Conservation (phyloP, 768 basidiomycete species). For the Crassisporium funariophilum region DNA sequence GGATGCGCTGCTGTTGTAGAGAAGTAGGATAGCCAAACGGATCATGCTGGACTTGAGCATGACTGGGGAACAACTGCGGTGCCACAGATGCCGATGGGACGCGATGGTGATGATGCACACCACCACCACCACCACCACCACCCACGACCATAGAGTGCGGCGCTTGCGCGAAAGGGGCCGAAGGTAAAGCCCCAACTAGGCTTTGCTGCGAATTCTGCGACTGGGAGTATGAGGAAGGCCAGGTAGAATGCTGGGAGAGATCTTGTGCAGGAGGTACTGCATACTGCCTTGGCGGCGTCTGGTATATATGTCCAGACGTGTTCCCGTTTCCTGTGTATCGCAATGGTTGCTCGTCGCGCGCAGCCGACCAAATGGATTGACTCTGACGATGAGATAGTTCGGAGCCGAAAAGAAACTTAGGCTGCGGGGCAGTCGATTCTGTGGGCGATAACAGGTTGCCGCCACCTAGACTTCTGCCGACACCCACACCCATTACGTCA, state of each 20-base stretch:
- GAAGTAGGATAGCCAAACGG: conserved; percentile 27
- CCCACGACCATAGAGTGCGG: conserved; percentile 16
- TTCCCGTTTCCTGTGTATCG: conserved; percentile 31
- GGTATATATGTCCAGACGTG: conserved; percentile 30
- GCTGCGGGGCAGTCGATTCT: conserved; percentile 37
- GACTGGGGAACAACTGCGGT: conserved; percentile 24
- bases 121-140: background rate
- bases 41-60: conserved; percentile 25
- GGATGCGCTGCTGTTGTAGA: conserved; percentile 24
- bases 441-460: conserved; percentile 1
- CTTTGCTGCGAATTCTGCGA: conserved; percentile 35
- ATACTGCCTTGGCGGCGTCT: conserved; percentile 29
- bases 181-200: conserved; percentile 23
- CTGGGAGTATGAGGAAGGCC: conserved; percentile 34
- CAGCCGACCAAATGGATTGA: conserved; percentile 70
- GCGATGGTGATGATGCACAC: conserved; percentile 27
- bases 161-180: conserved; percentile 19
- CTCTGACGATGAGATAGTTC: conserved; percentile 44
- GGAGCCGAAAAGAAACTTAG: conserved; percentile 55
- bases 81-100: conserved; percentile 28
- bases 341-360: conserved; percentile 48
- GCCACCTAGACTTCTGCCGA: conserved; percentile 15
- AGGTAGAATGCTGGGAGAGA: conserved; percentile 36
- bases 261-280: conserved; percentile 26
- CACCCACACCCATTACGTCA: conserved; percentile 45